Percentiles rank a stretch among this genome's conserved stretches.
Conservation (phyloP, 2,329 filamentous ascomycete genomes). For the Colletotrichum caudatum region DNA sequence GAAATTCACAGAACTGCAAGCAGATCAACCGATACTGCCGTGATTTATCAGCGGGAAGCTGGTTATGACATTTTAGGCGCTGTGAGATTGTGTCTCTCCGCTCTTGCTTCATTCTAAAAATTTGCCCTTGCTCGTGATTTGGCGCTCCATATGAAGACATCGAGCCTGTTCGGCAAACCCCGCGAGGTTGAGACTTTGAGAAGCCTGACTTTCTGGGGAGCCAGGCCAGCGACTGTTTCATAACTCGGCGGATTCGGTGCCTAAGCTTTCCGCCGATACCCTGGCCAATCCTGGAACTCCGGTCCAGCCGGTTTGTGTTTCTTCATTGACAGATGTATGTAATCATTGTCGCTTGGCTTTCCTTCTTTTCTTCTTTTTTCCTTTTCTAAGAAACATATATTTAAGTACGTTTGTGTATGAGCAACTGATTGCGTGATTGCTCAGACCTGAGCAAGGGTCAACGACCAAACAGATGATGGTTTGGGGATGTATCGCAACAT, state of each 20-base stretch:
- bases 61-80: conserved; percentile 23
- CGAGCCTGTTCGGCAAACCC: conserved; percentile 33
- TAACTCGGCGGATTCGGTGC: conserved; percentile 32
- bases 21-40: not conserved
- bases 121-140: not conserved
- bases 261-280: conserved; percentile 20
- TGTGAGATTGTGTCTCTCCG: conserved; percentile 3
- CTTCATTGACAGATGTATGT: conserved; percentile 11
- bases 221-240: conserved; percentile 36
- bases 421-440: not conserved
- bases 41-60: not conserved
- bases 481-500: conserved; percentile 11
- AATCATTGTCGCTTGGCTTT: not conserved
- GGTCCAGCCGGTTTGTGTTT: conserved; percentile 29
- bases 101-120: not conserved
- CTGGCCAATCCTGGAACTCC: conserved; percentile 36
- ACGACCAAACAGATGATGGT: not conserved
- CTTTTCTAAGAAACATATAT: too few species aligned
- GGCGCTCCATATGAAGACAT: conserved; percentile 8
- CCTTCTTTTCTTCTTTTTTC: too few species aligned
- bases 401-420: not conserved
- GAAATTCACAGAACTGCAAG: not conserved
- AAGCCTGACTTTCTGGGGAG: conserved; percentile 30
- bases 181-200: conserved; percentile 24
- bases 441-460: conserved; percentile 1